Evolutionary conservation across 2,329 filamentous ascomycete species (phyloP).

Genomic region (Monosporascus sp.): DNA sequence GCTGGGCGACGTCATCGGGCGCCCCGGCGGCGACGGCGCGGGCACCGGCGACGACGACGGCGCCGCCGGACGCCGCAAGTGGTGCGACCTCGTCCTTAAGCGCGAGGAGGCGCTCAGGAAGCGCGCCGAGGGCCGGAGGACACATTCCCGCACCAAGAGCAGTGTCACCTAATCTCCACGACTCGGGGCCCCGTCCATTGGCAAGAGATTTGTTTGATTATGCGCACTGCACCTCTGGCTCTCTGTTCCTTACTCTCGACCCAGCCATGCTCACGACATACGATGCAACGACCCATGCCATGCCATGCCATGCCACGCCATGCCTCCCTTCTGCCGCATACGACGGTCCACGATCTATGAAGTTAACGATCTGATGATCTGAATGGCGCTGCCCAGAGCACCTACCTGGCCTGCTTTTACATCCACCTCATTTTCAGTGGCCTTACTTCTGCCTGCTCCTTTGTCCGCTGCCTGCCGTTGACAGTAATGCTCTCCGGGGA

Average conservation of each 20-base stretch:
- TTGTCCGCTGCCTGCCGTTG: too few species aligned
- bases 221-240: neutral
- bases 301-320: neutral
- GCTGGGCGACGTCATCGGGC: slow-evolving; percentile 65
- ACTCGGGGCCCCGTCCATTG: neutral
- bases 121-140: slow-evolving; percentile 46
- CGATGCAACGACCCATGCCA: neutral
- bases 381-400: too few species aligned
- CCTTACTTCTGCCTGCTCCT: too few species aligned
- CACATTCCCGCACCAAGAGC: slow-evolving; percentile 56
- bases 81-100: slow-evolving; percentile 65
- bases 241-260: neutral
- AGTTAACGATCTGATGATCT: too few species aligned
- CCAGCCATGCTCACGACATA: neutral
- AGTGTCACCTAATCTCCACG: slow-evolving; percentile 39
- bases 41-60: slow-evolving; percentile 39
- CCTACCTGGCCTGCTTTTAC: too few species aligned
- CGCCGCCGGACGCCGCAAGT: slow-evolving; percentile 46
- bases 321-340: too few species aligned
- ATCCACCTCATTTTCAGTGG: too few species aligned
- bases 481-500: too few species aligned
- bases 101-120: slow-evolving; percentile 55
- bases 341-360: too few species aligned
- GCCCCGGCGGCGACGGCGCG: slow-evolving; percentile 33
- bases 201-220: neutral